Evolutionary conservation across 345 rosid genomes (phyloP).

Genomic region (Dipteronia dyeriana): DNA sequence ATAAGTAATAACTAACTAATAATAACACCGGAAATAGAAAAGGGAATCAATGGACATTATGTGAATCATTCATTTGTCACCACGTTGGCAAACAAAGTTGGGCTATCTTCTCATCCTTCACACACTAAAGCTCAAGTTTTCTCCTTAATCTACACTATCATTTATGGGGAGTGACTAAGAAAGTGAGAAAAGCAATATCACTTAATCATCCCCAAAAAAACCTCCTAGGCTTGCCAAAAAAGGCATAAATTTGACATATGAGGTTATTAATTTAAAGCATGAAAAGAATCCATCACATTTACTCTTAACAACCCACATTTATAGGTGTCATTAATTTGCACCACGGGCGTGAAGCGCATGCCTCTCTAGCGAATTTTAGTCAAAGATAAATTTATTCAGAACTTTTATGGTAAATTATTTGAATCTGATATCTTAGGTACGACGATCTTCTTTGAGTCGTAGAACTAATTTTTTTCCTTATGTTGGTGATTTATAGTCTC

Average conservation of each 20-base stretch:
- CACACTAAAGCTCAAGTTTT: slow-evolving; percentile 1
- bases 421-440: background rate
- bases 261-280: background rate
- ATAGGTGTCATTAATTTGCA: slow-evolving; percentile 8
- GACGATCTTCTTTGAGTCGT: background rate
- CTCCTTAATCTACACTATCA: background rate
- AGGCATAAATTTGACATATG: background rate
- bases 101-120: slow-evolving; percentile 12
- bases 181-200: slow-evolving; percentile 1
- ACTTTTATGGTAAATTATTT: background rate
- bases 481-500: background rate
- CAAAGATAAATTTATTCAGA: background rate
- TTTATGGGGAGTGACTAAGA: background rate
- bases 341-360: background rate
- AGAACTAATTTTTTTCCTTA: background rate
- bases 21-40: background rate
- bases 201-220: slow-evolving; percentile 1
- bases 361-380: background rate
- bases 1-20: background rate
- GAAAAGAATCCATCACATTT: slow-evolving; percentile 1
- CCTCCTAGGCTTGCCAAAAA: background rate
- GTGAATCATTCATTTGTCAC: background rate
- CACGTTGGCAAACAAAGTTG: slow-evolving; percentile 14
- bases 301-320: background rate
- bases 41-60: slow-evolving; percentile 3